A percentile compares a stretch with the other conserved stretches of the same genome.
Conservation (phyloP, 139 green algal species). For the Choricystis sp. region DNA sequence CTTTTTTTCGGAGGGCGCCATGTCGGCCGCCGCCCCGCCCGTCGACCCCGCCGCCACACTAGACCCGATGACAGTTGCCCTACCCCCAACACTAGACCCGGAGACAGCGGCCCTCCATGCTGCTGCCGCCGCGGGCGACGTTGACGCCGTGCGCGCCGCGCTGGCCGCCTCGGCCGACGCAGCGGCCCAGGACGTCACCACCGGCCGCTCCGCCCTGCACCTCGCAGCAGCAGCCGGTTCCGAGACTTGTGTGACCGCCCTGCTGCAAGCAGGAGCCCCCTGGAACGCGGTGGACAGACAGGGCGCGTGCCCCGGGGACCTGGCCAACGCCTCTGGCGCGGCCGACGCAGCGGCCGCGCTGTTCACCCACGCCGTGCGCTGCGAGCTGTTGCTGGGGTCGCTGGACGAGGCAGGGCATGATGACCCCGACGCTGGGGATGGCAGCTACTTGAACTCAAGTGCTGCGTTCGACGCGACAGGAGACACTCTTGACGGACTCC, state of each 20-base stretch:
- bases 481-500: conserved; percentile 46
- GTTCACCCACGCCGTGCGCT: conserved; percentile 23
- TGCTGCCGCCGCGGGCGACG: conserved; percentile 1
- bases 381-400: conserved; percentile 33
- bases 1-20: too few relatives aligned
- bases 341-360: conserved; percentile 33
- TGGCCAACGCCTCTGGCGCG: conserved; percentile 25
- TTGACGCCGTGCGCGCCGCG: not conserved
- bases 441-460: too few relatives aligned
- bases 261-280: conserved; percentile 42
- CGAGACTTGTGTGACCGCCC: conserved; percentile 14
- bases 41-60: not conserved
- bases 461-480: conserved; percentile 19
- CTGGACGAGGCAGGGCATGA: conserved; percentile 4
- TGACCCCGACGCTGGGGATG: too few relatives aligned
- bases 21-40: not conserved
- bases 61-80: not conserved
- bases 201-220: conserved; percentile 28
- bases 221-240: conserved; percentile 27
- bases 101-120: not conserved
- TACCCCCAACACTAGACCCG: not conserved
- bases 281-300: conserved; percentile 54
- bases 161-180: conserved; percentile 5
- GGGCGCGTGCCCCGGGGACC: conserved; percentile 50
- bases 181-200: conserved; percentile 9